These are phyloP conservation scores for Penicillium sp. DNA, from an alignment of 2,329 filamentous ascomycete genomes.

Conservation along the genomic window DNA sequence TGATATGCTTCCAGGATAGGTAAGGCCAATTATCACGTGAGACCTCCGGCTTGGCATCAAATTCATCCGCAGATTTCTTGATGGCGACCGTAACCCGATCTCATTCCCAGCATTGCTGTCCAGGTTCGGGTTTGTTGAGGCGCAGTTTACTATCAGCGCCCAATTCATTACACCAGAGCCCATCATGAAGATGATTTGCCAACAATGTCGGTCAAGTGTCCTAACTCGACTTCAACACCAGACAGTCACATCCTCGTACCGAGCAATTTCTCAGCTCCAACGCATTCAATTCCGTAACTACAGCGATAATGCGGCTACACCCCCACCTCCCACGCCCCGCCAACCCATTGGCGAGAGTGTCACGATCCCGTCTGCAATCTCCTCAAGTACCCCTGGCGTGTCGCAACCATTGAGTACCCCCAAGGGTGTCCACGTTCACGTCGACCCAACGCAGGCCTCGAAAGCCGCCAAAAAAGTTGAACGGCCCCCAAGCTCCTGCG, in stretches of 20 bases:
- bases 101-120: conserved; percentile 18
- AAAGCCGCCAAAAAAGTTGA: conserved; percentile 36
- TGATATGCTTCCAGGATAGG: conserved; percentile 2
- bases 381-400: conserved; percentile 45
- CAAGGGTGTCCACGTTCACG: conserved; percentile 35
- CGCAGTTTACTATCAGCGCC: not conserved
- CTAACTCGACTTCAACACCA: conserved; percentile 44
- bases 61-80: conserved; percentile 44
- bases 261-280: conserved; percentile 31
- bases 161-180: not conserved
- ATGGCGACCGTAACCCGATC: conserved; percentile 16
- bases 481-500: conserved; percentile 44
- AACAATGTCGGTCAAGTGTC: conserved; percentile 46
- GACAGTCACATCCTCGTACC: conserved; percentile 33
- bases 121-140: not conserved
- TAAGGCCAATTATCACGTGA: conserved; percentile 27
- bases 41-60: conserved; percentile 41
- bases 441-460: conserved; percentile 31
- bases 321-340: conserved; percentile 38
- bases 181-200: conserved; percentile 44
- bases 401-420: conserved; percentile 49
- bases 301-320: conserved; percentile 37
- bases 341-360: conserved; percentile 38
- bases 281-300: conserved; percentile 39
- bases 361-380: conserved; percentile 42